phyloP scores from a whole-genome alignment of 2,329 filamentous ascomycete genomes.

The Microsporum audouinii region DNA sequence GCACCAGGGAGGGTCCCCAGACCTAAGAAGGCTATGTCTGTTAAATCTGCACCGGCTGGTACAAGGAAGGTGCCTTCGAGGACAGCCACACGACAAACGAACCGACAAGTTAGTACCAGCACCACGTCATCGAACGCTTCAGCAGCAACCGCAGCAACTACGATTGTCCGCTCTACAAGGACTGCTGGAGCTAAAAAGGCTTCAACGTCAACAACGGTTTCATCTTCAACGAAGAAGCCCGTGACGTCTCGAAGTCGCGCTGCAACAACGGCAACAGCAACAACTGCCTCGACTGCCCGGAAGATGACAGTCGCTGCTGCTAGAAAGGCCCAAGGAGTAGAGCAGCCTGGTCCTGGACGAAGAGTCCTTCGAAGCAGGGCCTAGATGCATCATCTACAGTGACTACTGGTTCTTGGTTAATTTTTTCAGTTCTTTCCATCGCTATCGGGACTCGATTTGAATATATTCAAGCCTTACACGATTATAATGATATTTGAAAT shows the following conservation, averaged over 20 bases:
- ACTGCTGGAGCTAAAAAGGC: conserved; percentile 24
- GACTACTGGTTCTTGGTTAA: background rate
- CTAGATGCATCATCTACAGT: background rate
- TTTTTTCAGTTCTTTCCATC: background rate
- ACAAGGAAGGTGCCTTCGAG: conserved; percentile 25
- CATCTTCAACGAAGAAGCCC: conserved; percentile 7
- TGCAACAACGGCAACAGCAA: conserved; percentile 25
- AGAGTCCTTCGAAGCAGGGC: conserved; percentile 33
- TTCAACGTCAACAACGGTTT: conserved; percentile 11
- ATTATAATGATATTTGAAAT: background rate
- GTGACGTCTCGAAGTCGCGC: conserved; percentile 12
- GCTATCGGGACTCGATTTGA: background rate
- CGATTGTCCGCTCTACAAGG: conserved; percentile 24
- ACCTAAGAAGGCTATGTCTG: conserved; percentile 3
- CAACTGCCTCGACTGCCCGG: conserved; percentile 25
- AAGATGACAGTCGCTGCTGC: conserved; percentile 24
- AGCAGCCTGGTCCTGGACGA: conserved; percentile 25
- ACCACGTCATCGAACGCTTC: conserved; percentile 28
- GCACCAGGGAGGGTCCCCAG: conserved; percentile 3
- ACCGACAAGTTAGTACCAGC: conserved; percentile 26
- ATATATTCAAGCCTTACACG: background rate
- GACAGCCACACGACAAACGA: conserved; percentile 29
- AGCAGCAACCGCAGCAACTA: conserved; percentile 30
- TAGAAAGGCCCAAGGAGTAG: conserved; percentile 25
- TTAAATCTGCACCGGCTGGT: conserved; percentile 17